Base-by-base conservation (phyloP, 306 rosid genomes). In the Clitoria ternatea region DNA sequence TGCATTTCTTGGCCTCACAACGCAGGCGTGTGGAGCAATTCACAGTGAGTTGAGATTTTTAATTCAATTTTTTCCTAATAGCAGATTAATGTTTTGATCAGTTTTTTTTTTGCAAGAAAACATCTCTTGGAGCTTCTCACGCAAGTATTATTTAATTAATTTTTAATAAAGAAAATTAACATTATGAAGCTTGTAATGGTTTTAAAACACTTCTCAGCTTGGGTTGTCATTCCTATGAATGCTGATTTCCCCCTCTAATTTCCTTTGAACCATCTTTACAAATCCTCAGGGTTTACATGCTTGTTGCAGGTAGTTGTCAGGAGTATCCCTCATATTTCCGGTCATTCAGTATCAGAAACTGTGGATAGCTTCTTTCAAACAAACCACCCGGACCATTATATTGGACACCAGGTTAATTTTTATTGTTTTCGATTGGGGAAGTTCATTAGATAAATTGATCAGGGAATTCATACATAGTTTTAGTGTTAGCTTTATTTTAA, bases 401-500 rank as follows among this genome's bases (percentile, higher is more conserved):
- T 94, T 62, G 89, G 91, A 70, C 99, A 94, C 81, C 99, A 94
- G 97, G 99, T 94, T 71, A 29, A 15, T 8, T 77, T 56, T 48
- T 45, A 43, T 18, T 4, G 42, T 11, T 35, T 18, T 19, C 35
- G 11, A 43, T 22, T 55, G 42, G 13, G 29, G 36, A 49, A 37
- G 18, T 57, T 66, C 39, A n/a, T 69, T 32, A 14, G 42, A 75
- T 47, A 11, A 65, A 55, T 45, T 10, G 26, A 19, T 69, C 14
- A 37, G 32, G 43, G 23, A 61, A 52, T 39, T 64, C 27, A 9
- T 27, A 33, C 13, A 56, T 12, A 63, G 27, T 45, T 11, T 43
- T 36, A 32, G 39, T 27, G 49, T 37, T 70, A 13, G 18, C n/a
- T 26, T 57, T 61, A 47, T 43, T 45, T 50, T 44, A 50, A 6